phyloP scores from a whole-genome alignment of 208 protist species.

The Acanthamoeba castellanii region DNA sequence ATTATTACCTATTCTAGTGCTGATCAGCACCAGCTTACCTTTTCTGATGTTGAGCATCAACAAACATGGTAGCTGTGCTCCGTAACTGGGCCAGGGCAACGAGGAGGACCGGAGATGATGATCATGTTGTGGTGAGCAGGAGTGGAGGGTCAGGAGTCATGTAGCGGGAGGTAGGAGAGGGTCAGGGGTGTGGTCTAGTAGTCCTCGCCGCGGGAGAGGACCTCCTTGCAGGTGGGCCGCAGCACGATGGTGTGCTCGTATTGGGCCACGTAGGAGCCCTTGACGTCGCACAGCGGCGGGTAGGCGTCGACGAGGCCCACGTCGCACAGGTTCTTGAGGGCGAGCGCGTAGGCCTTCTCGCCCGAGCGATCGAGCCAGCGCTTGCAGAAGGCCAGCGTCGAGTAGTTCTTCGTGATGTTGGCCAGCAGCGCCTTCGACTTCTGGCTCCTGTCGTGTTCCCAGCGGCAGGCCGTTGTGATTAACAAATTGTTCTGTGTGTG shows the following conservation, averaged over 20 bases:
- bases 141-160: no score
- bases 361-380: conserved; percentile 97
- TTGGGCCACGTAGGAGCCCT: conserved; percentile 98
- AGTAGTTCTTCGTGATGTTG: conserved; percentile 91
- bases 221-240: conserved; percentile 96
- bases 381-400: conserved; percentile 98
- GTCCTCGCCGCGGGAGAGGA: conserved; percentile 96
- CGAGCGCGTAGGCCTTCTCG: conserved; percentile 88
- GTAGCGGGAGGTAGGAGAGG: no score
- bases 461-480: not conserved
- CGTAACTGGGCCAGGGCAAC: no score
- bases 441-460: conserved; percentile 5
- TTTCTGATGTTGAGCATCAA: no score
- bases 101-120: no score
- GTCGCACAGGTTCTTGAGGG: conserved; percentile 90
- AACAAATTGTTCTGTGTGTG: not conserved
- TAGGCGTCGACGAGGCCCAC: conserved; percentile 90
- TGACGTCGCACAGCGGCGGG: conserved; percentile 97
- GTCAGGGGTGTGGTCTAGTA: conserved; percentile 89
- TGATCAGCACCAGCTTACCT: no score
- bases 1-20: no score
- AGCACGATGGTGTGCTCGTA: conserved; percentile 98
- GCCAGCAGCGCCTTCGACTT: conserved; percentile 84
- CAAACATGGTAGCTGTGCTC: no score
- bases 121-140: no score